Evolutionary conservation across 805 yeast genomes (phyloP).

Genomic region (Candida incommunis): DNA sequence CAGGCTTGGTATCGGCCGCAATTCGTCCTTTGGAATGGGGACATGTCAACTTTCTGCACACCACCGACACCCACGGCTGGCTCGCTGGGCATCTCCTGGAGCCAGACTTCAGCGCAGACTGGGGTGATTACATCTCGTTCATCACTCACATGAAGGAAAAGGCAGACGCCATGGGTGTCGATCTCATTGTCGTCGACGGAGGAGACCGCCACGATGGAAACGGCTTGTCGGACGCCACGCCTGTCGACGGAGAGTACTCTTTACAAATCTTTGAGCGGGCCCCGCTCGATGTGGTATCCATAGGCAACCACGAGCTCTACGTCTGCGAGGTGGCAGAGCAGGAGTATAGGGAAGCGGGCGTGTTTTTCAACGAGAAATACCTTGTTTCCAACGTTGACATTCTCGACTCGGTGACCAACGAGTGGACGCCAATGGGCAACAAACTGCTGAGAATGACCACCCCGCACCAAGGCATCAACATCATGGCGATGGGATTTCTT

Average conservation of each 20-base stretch:
- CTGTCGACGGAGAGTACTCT: slow-evolving; percentile 50
- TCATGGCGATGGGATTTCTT: slow-evolving; percentile 62
- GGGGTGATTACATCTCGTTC: slow-evolving; percentile 88
- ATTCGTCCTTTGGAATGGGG: slow-evolving; percentile 52
- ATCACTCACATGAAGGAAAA: slow-evolving; percentile 30
- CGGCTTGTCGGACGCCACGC: slow-evolving; percentile 61
- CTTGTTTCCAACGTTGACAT: slow-evolving; percentile 30
- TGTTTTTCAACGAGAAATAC: slow-evolving; percentile 43
- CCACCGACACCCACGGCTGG: slow-evolving; percentile 98
- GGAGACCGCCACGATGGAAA: slow-evolving; percentile 94
- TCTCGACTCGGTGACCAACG: slow-evolving; percentile 14
- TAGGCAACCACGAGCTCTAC: slow-evolving; percentile 87
- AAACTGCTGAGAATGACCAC: slow-evolving; percentile 54
- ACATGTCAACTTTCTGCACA: slow-evolving; percentile 71
- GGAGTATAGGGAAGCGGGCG: slow-evolving; percentile 44
- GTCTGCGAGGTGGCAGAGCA: slow-evolving; percentile 43
- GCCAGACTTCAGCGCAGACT: slow-evolving; percentile 41
- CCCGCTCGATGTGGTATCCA: slow-evolving; percentile 63
- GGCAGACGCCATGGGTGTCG: slow-evolving; percentile 37
- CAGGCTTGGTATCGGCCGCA: too few relatives aligned
- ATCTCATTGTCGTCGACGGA: slow-evolving; percentile 61
- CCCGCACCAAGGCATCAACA: slow-evolving; percentile 28
- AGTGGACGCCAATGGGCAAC: slow-evolving; percentile 52
- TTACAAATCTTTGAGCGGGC: slow-evolving; percentile 43
- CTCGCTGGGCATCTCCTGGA: slow-evolving; percentile 79